phyloP scores from a whole-genome alignment of 2,329 filamentous ascomycete genomes.

The Aspergillus versicolor region DNA sequence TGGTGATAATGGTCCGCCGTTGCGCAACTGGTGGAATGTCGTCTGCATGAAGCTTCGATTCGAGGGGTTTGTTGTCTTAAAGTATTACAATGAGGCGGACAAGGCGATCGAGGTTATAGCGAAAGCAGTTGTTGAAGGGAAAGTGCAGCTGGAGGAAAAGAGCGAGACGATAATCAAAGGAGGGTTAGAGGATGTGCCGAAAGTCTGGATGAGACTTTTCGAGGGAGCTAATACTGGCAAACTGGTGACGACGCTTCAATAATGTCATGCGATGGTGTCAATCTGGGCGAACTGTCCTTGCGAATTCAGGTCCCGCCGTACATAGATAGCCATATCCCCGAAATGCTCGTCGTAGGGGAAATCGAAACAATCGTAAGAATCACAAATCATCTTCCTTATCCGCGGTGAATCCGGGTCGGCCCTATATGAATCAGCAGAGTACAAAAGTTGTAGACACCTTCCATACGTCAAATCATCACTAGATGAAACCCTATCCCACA shows the following conservation, averaged over 20 bases:
- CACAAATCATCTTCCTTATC: too few relatives aligned
- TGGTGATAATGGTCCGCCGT: background rate
- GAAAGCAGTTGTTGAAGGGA: constrained; percentile 45
- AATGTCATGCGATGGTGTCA: background rate
- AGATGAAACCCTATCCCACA: too few relatives aligned
- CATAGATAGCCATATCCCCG: too few relatives aligned
- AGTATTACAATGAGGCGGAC: constrained; percentile 13
- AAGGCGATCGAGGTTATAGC: constrained; percentile 31
- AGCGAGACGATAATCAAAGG: background rate
- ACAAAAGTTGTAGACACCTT: too few relatives aligned
- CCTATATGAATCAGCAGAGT: too few relatives aligned
- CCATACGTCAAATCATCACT: too few relatives aligned
- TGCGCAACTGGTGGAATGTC: constrained; percentile 2
- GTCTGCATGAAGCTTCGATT: constrained; percentile 17
- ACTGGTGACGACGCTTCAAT: constrained; percentile 23
- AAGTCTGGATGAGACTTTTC: constrained; percentile 51
- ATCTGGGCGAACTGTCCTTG: background rate
- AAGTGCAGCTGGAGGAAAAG: constrained; percentile 45
- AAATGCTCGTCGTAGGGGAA: too few relatives aligned
- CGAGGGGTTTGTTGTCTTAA: constrained; percentile 21
- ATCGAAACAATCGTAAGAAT: too few relatives aligned
- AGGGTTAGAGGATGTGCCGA: constrained; percentile 49
- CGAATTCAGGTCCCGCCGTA: too few relatives aligned
- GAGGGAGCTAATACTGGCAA: constrained; percentile 51
- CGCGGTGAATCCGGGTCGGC: too few relatives aligned